These are phyloP conservation scores for Ambrosia hybrid DNA, from an alignment of 140 eudicot species.

Conservation along the genomic window DNA sequence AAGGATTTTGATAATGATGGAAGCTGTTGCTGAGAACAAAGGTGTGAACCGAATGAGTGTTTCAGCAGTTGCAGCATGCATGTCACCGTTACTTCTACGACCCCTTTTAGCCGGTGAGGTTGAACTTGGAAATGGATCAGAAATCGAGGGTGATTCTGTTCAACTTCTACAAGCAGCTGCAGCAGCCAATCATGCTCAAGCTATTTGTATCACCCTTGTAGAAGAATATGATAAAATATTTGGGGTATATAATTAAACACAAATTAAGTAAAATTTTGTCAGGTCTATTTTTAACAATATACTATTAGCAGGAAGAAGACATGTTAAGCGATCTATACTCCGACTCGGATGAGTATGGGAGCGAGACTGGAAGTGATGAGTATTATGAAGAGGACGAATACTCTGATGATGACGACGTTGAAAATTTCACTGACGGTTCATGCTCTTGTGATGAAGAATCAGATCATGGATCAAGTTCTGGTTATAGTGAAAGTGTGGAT, in stretches of 20 bases:
- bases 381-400: constrained; percentile 51
- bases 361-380: constrained; percentile 77
- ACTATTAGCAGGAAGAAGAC: constrained; percentile 68
- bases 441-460: constrained; percentile 52
- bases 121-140: constrained; percentile 71
- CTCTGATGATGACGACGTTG: constrained; percentile 41
- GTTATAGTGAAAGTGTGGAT: constrained; percentile 48
- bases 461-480: constrained; percentile 49
- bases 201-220: constrained; percentile 69
- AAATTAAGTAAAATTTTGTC: too few species aligned
- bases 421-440: constrained; percentile 42
- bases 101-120: constrained; percentile 89
- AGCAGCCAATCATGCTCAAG: constrained; percentile 99
- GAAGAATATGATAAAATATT: constrained; percentile 92
- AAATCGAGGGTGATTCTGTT: constrained; percentile 75
- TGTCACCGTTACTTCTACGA: constrained; percentile 50
- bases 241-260: constrained; percentile 53
- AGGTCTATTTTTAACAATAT: background rate
- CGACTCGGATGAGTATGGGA: constrained; percentile 85
- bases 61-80: constrained; percentile 98
- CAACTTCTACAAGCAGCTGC: constrained; percentile 99
- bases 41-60: constrained; percentile 80
- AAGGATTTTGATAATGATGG: constrained; percentile 96
- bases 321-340: constrained; percentile 62
- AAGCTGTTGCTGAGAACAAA: constrained; percentile 73